A percentile compares a stretch with the other conserved stretches of the same genome.
These are phyloP conservation scores for Euphorbia peplus DNA, from an alignment of 345 rosid genomes.

Conservation along the genomic window DNA sequence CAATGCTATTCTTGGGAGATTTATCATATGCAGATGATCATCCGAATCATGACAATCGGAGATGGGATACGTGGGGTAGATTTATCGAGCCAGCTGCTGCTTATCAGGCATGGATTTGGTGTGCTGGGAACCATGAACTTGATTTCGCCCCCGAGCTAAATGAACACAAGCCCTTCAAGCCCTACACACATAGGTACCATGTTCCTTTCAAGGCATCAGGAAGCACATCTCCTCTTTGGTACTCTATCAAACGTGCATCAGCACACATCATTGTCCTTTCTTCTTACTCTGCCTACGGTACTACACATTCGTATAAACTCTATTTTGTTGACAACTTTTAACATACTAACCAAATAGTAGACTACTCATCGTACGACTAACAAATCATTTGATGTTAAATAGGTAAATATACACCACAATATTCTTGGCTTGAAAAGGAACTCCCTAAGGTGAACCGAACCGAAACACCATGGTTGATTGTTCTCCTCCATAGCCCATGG, in stretches of 20 bases:
- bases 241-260: constrained; percentile 36
- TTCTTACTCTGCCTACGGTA: constrained; percentile 41
- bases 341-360: no score
- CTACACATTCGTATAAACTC: no score
- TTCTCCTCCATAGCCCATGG: constrained; percentile 39
- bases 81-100: constrained; percentile 35
- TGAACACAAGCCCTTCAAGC: constrained; percentile 29
- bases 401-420: constrained; percentile 38
- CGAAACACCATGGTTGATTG: constrained; percentile 42
- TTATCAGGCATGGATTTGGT: constrained; percentile 44
- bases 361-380: no score
- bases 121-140: constrained; percentile 38
- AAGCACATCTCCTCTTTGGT: constrained; percentile 41
- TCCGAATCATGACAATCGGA: constrained; percentile 26
- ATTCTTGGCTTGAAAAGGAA: constrained; percentile 30
- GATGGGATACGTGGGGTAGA: constrained; percentile 42
- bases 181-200: constrained; percentile 25
- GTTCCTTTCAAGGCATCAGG: constrained; percentile 31
- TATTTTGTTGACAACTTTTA: no score
- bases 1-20: constrained; percentile 36
- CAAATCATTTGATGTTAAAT: no score
- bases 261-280: constrained; percentile 38
- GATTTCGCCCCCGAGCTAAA: constrained; percentile 30
- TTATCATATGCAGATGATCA: constrained; percentile 39
- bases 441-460: constrained; percentile 32